These are phyloP conservation scores for Stagonosporopsis chrysanthemi DNA, from an alignment of 2,329 filamentous ascomycete species.

Conservation along the genomic window DNA sequence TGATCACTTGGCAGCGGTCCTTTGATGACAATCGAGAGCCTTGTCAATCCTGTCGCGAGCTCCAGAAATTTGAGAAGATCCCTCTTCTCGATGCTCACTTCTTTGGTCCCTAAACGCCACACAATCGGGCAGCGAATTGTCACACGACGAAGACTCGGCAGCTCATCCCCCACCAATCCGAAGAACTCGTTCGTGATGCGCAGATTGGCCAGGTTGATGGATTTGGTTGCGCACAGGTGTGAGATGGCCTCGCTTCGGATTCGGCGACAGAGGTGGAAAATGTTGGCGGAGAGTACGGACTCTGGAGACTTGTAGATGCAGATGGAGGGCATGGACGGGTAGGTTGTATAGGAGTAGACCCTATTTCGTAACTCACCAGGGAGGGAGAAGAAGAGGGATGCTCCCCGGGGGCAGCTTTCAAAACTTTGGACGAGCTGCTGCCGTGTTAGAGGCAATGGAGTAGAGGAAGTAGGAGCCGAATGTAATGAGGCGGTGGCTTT, in stretches of 20 bases:
- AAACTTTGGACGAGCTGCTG: neutral
- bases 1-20: neutral
- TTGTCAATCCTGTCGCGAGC: neutral
- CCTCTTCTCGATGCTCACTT: neutral
- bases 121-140: neutral
- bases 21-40: neutral
- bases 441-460: neutral
- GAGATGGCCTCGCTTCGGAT: conserved; percentile 26
- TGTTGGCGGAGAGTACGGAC: conserved; percentile 5
- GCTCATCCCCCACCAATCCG: neutral
- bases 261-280: conserved; percentile 25
- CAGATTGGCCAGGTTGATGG: conserved; percentile 1
- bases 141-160: neutral
- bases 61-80: neutral
- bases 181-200: conserved; percentile 6
- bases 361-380: conserved; percentile 25
- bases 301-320: neutral
- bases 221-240: conserved; percentile 20
- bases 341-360: conserved; percentile 18
- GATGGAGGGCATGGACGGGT: conserved; percentile 7
- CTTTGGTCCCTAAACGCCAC: neutral
- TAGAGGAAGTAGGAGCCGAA: neutral
- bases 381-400: conserved; percentile 16
- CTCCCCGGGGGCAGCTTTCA: neutral
- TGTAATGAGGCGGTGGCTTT: neutral